Conservation (phyloP, 2,329 filamentous ascomycete species). For the Diaporthe batatas region DNA sequence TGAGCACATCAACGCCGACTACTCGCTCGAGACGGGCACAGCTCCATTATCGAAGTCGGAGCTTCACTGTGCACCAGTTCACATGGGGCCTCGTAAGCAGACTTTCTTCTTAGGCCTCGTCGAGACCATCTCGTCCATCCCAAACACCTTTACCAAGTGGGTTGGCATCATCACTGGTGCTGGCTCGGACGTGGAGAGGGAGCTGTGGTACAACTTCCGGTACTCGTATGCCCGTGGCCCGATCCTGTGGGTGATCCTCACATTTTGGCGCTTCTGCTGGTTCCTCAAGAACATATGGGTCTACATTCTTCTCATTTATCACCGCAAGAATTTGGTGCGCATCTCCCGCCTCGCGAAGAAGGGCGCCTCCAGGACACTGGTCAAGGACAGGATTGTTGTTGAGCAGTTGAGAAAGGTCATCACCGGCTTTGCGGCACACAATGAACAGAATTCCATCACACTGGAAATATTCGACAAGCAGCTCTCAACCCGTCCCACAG, state of each 20-base stretch:
- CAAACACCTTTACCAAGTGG: constrained; percentile 51
- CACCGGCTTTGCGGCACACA: constrained; percentile 50
- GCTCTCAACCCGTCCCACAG: constrained; percentile 44
- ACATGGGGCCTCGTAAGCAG: constrained; percentile 36
- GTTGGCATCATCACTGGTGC: constrained; percentile 52
- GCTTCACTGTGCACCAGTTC: constrained; percentile 42
- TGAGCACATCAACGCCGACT: constrained; percentile 42
- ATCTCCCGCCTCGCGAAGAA: constrained; percentile 52
- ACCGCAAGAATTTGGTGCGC: constrained; percentile 50
- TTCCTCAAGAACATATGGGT: constrained; percentile 51
- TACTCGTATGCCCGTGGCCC: constrained; percentile 45
- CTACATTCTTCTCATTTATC: constrained; percentile 51
- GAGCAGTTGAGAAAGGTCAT: constrained; percentile 50
- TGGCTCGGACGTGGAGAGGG: constrained; percentile 53
- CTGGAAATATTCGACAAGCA: constrained; percentile 50
- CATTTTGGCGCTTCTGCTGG: constrained; percentile 51
- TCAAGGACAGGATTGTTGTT: constrained; percentile 48
- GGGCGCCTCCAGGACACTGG: constrained; percentile 49
- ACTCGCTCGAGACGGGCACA: constrained; percentile 42
- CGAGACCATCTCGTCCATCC: constrained; percentile 44
- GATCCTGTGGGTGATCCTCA: constrained; percentile 47
- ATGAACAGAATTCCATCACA: constrained; percentile 46
- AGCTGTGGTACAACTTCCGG: constrained; percentile 52
- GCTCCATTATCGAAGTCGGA: constrained; percentile 40
- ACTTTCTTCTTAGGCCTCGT: constrained; percentile 40